Evolutionary conservation across 805 yeast genomes (phyloP), one percentile per base, ranked within the genome.

Genomic region (Jamesozyma jinghongensis): DNA sequence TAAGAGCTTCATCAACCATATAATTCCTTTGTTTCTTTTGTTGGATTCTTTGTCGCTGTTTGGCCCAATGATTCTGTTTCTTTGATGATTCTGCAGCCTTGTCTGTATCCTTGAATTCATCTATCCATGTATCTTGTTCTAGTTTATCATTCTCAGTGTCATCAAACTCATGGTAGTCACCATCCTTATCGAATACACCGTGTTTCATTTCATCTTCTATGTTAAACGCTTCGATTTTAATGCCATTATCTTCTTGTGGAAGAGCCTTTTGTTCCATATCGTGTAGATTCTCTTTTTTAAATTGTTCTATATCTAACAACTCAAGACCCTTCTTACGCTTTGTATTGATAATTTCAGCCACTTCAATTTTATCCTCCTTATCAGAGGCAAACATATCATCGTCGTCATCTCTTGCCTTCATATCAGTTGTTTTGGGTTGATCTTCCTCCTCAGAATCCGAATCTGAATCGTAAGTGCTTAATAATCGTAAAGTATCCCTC

Each of bases 141-240:
- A 41, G 41, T 7, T 51, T 53, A 5, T 50, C 57, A 4, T 56
- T 62, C 10, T 60, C 61, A 18, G 56, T 56, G 5, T 55, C 56
- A 2, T 59, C 52, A 5, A 54, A 50, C 36, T 64, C 58, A n/a
- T 67, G 54, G 46, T 64, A 75, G 47, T 73, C 73, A 3, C 81
- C 79, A 42, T 66, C 68, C 26, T 62, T 62, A 48, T 76, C 79
- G 46, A 74, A 71, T 3, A 48, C 55, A 0, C 81, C 82, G 33
- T 65, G 66, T 35, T 65, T 63, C n/a, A 61, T 53, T 51, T 77
- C 83, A 26, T 71, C 65, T 8, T 66, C 56, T 30, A 77, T 50
- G 53, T 71, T 66, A 51, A 77, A 77, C 0, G 77, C 70, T 46
- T 77, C 83, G 3, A 30, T 12, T 14, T 26, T 33, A 19, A 28